These are phyloP conservation scores for Liriodendron chinense DNA, from an alignment of 164 flowering plant genomes.

Conservation along the genomic window DNA sequence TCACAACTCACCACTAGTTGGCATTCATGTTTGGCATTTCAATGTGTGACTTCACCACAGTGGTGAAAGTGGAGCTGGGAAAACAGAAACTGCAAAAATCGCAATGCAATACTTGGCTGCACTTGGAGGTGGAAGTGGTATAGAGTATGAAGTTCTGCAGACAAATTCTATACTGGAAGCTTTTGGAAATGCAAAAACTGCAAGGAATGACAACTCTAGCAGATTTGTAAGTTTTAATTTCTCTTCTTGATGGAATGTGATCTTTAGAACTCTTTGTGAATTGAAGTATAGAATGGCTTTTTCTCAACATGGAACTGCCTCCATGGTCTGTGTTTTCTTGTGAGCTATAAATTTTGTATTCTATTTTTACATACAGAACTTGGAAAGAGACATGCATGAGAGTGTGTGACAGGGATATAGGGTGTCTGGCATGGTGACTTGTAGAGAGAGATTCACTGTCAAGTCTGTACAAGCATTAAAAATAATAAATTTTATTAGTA, in stretches of 20 bases:
- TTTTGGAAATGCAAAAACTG: conserved; percentile 98
- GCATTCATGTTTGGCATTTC: neutral
- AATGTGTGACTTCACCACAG: conserved; percentile 29
- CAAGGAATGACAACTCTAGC: conserved; percentile 81
- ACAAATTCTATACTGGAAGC: conserved; percentile 77
- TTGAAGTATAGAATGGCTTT: neutral
- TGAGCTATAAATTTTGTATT: neutral
- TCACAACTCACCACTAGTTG: neutral
- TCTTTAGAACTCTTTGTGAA: neutral
- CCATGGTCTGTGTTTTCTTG: neutral
- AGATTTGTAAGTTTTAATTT: conserved; percentile 48
- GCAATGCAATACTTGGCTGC: conserved; percentile 75
- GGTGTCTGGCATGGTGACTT: no score
- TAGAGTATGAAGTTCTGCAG: conserved; percentile 53
- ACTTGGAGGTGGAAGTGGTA: conserved; percentile 63
- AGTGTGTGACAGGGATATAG: no score
- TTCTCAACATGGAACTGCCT: neutral
- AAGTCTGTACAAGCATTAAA: no score
- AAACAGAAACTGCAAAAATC: conserved; percentile 83
- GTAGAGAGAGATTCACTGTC: no score
- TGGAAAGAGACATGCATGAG: no score
- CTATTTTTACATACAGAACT: neutral
- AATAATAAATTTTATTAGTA: no score
- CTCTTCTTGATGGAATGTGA: neutral
- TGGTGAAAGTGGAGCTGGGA: conserved; percentile 96